Conservation (phyloP, 768 basidiomycete genomes). For the Termitomyces sp. region DNA sequence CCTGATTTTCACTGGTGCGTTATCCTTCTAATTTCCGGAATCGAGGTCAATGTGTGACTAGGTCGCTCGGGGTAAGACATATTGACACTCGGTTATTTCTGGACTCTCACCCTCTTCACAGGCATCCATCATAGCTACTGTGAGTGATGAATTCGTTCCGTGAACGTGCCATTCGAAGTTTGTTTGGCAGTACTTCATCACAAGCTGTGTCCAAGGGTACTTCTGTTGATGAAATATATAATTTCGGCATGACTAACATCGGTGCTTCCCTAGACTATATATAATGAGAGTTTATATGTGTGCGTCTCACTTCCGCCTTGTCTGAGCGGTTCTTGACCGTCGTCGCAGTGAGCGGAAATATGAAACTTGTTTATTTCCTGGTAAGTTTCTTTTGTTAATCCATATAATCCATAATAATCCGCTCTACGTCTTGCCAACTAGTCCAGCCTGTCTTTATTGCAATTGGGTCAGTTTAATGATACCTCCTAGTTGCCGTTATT, state of each 20-base stretch:
- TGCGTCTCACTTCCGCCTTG: background rate
- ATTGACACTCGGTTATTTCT: background rate
- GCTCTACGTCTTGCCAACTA: background rate
- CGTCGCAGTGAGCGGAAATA: conserved; percentile 3
- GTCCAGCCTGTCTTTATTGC: conserved; percentile 4
- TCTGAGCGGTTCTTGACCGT: background rate
- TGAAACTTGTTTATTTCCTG: conserved; percentile 4
- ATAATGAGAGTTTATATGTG: conserved; percentile 10
- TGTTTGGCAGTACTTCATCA: conserved; percentile 2
- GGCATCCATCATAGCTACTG: conserved; percentile 10
- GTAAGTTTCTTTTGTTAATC: background rate
- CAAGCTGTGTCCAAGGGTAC: conserved; percentile 9
- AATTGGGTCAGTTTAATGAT: background rate
- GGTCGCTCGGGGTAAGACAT: conserved; percentile 7
- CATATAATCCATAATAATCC: too few relatives aligned
- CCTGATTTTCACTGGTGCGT: conserved; percentile 8
- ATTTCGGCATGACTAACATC: background rate
- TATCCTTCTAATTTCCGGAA: background rate
- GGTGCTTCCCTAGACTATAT: background rate
- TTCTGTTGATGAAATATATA: background rate
- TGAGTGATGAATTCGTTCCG: background rate
- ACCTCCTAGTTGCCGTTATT: background rate
- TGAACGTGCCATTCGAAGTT: background rate
- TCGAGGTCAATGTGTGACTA: background rate
- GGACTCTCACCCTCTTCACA: background rate